A percentile compares a stretch with the other conserved stretches of the same genome.
Conservation (phyloP, 1,139 yeast species). For the Petasospora fabianii region DNA sequence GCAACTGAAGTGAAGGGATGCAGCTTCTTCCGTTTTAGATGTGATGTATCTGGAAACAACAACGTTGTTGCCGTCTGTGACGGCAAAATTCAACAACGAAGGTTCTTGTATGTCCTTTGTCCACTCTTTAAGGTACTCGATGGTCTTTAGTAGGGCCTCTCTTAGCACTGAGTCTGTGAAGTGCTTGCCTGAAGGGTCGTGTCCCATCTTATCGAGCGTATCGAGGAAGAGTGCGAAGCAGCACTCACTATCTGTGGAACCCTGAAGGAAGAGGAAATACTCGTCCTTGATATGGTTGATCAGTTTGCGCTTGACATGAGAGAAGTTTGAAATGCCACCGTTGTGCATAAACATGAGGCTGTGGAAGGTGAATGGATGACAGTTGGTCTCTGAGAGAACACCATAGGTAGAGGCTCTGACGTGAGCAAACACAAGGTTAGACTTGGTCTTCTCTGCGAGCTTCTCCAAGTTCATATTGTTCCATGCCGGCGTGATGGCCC, state of each 20-base stretch:
- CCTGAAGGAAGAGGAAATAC: conserved; percentile 78
- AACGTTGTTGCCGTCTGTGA: conserved; percentile 88
- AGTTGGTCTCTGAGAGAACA: conserved; percentile 86
- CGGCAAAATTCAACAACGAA: conserved; percentile 85
- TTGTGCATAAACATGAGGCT: conserved; percentile 95
- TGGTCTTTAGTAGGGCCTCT: conserved; percentile 67
- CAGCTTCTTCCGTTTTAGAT: conserved; percentile 90
- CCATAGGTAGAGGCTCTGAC: conserved; percentile 97
- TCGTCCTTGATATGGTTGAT: conserved; percentile 73
- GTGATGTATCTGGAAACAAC: conserved; percentile 88
- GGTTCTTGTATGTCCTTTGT: conserved; percentile 67
- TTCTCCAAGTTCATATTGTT: conserved; percentile 86
- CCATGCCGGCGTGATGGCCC: conserved; percentile 98
- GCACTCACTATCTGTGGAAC: conserved; percentile 94
- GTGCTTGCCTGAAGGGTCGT: conserved; percentile 52
- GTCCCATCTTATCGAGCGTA: conserved; percentile 70
- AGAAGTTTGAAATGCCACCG: conserved; percentile 81
- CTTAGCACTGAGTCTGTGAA: conserved; percentile 61
- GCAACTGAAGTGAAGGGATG: conserved; percentile 89
- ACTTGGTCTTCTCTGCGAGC: conserved; percentile 81
- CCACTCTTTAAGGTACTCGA: conserved; percentile 73
- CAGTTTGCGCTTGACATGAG: conserved; percentile 66
- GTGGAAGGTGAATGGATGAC: conserved; percentile 91
- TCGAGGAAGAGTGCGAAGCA: conserved; percentile 87
- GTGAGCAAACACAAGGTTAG: conserved; percentile 85